Evolutionary conservation across 2,329 filamentous ascomycete genomes (phyloP).

Genomic region (Scedosporium apiospermum): DNA sequence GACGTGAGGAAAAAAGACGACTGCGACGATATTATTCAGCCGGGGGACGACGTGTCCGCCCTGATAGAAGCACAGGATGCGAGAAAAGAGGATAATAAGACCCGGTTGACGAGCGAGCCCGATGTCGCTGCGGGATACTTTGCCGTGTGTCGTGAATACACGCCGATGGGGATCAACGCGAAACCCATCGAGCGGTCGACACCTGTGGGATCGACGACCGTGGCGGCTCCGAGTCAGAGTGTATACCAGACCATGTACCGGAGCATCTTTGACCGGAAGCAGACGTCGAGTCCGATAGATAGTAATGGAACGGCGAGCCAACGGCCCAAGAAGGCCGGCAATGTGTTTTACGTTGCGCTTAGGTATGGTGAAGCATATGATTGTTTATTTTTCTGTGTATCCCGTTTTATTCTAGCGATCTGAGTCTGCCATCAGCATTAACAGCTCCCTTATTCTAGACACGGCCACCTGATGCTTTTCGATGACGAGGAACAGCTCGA

Average conservation of each 20-base stretch:
- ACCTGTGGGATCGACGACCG: slow-evolving; percentile 64
- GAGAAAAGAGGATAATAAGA: slow-evolving; percentile 51
- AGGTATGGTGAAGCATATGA: slow-evolving; percentile 43
- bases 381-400: not conserved
- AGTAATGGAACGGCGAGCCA: slow-evolving; percentile 37
- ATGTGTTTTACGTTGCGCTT: slow-evolving; percentile 87
- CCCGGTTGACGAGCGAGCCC: slow-evolving; percentile 47
- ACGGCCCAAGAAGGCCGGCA: slow-evolving; percentile 59
- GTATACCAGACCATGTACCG: slow-evolving; percentile 98
- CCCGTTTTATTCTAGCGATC: not conserved
- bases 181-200: slow-evolving; percentile 83
- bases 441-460: slow-evolving; percentile 37
- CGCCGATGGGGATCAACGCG: slow-evolving; percentile 82
- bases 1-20: slow-evolving; percentile 15
- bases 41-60: slow-evolving; percentile 54
- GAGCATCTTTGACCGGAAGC: slow-evolving; percentile 83
- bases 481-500: slow-evolving; percentile 93
- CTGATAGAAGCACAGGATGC: slow-evolving; percentile 52
- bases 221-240: slow-evolving; percentile 75
- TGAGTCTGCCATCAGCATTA: not conserved
- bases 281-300: slow-evolving; percentile 34
- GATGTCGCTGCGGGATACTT: slow-evolving; percentile 89
- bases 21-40: slow-evolving; percentile 38
- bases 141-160: slow-evolving; percentile 88
- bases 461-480: slow-evolving; percentile 95